Evolutionary conservation across 2,329 filamentous ascomycete species (phyloP), one percentile per base, ranked within the genome.

Genomic region (Emmonsiellopsis sp.): DNA sequence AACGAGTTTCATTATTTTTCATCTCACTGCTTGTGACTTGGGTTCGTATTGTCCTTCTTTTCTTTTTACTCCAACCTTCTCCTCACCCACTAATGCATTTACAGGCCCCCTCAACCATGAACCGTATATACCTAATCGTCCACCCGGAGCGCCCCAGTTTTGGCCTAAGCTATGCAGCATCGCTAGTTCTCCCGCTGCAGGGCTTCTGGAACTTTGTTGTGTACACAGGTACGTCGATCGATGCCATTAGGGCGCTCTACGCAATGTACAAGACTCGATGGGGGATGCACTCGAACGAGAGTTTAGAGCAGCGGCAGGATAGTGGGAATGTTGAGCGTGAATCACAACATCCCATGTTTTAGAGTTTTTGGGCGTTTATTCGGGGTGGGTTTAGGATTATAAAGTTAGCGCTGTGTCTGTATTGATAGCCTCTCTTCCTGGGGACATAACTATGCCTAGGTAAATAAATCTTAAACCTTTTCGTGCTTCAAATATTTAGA

Each of bases 131-230:
- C 68, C 82, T 82, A 3, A 74, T 90, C 13, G 75, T 83, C 7
- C 74, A 85, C 62, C 72, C 76, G 0, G 70, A 78, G 30, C 55
- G 76, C 3, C 70, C 78, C 0, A 78, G 75, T 11, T 77, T 83
- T 31, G 73, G 77, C 0, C 78, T 93, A 26, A 83, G 88, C 61
- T 82, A 86, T 58, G 79, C 84, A 58, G 84, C 85, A 20, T 83
- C 86, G 0, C 78, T 89, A 41, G 87, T 93, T 1, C 76, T 94
- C 7, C 88, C 89, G 0, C 76, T 90, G 0, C 89, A 94, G 65
- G 89, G 89, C 0, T 87, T 91, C 62, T 93, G 88, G 87, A 94
- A 94, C 66, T 81, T 84, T 15, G 68, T 87, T 54, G 89, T 94
- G 59, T 94, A 93, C 68, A 70, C 82, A 13, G 77, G 80, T 9